phyloP scores from a whole-genome alignment of 768 basidiomycete genomes.

The Leccinellum luteum region DNA sequence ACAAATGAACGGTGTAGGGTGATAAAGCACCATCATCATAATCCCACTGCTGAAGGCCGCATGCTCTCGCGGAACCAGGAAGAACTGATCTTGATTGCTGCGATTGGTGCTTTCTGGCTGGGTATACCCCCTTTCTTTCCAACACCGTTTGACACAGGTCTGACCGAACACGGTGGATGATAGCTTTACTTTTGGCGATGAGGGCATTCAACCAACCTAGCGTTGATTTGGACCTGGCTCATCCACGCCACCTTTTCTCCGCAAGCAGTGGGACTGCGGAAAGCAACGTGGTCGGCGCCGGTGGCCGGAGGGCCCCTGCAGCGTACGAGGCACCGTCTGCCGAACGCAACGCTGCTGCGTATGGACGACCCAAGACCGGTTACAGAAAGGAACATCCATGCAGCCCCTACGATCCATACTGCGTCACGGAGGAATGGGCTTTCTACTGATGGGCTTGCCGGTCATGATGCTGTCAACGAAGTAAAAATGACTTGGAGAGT shows the following conservation, averaged over 20 bases:
- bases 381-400: constrained; percentile 51
- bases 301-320: constrained; percentile 26
- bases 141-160: neutral
- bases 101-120: constrained; percentile 73
- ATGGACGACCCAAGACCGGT: constrained; percentile 30
- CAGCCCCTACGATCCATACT: constrained; percentile 57
- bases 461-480: constrained; percentile 2
- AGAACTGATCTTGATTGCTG: constrained; percentile 68
- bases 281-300: constrained; percentile 33
- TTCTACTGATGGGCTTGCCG: constrained; percentile 36
- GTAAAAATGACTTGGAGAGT: neutral
- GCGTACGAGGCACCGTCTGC: constrained; percentile 20
- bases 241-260: constrained; percentile 32
- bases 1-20: constrained; percentile 41
- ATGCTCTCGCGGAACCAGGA: constrained; percentile 69
- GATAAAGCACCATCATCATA: constrained; percentile 66
- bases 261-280: constrained; percentile 34
- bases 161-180: constrained; percentile 2
- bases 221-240: constrained; percentile 28
- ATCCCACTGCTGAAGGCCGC: constrained; percentile 37
- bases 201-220: constrained; percentile 36
- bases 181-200: constrained; percentile 44
- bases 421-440: constrained; percentile 69
- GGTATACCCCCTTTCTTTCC: constrained; percentile 43
- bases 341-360: constrained; percentile 31